Evolutionary conservation across 805 yeast genomes (phyloP).

Genomic region (Candida odintsovae): DNA sequence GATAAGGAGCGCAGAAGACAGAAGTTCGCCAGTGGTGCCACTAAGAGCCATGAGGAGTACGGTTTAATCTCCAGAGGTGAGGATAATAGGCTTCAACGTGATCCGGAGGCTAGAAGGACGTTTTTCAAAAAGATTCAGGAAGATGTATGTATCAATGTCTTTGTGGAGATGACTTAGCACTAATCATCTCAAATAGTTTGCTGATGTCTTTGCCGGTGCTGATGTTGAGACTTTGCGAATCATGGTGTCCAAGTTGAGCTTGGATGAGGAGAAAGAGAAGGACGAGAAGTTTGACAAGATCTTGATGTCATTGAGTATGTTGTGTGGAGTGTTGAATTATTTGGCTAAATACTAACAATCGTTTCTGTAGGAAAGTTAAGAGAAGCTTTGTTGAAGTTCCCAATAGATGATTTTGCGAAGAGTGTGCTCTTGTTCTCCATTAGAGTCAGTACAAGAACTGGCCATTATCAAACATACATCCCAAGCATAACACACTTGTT

Average conservation of each 20-base stretch:
- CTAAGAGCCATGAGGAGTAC: conserved; percentile 27
- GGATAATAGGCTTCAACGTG: conserved; percentile 40
- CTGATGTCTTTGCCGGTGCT: conserved; percentile 1
- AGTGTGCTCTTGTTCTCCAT: conserved; percentile 46
- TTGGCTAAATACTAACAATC: background rate
- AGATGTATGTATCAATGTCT: conserved; percentile 13
- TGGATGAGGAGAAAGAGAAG: background rate
- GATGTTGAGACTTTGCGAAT: background rate
- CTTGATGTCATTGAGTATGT: conserved; percentile 29
- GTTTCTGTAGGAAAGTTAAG: conserved; percentile 39
- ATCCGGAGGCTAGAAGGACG: conserved; percentile 34
- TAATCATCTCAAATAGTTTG: background rate
- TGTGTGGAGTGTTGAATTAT: background rate
- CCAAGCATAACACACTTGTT: conserved; percentile 42
- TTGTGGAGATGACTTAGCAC: background rate
- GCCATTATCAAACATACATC: conserved; percentile 51
- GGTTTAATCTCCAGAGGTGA: conserved; percentile 62
- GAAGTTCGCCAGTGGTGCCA: conserved; percentile 27
- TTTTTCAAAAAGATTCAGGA: conserved; percentile 34
- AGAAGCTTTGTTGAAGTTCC: conserved; percentile 42
- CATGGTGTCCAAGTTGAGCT: background rate
- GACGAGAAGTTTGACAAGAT: conserved; percentile 23
- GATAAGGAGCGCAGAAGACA: conserved; percentile 25
- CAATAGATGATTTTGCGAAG: conserved; percentile 36
- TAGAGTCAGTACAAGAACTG: conserved; percentile 39